These are phyloP conservation scores for Priceomyces melissophilus DNA, from an alignment of 805 yeast species.

Conservation along the genomic window DNA sequence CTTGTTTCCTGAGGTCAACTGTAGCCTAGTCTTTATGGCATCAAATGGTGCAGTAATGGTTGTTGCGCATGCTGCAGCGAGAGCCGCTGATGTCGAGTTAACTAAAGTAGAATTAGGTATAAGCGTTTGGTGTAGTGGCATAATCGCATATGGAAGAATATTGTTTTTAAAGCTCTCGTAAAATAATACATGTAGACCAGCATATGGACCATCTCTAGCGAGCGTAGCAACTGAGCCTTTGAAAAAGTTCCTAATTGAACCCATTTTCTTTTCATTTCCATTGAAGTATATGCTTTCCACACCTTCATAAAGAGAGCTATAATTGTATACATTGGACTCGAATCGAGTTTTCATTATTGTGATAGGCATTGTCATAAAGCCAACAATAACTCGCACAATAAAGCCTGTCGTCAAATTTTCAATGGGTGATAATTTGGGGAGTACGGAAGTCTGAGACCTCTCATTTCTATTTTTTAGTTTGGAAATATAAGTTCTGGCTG, in stretches of 20 bases:
- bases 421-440: slow-evolving; percentile 68
- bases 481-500: slow-evolving; percentile 53
- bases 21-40: slow-evolving; percentile 89
- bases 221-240: slow-evolving; percentile 85
- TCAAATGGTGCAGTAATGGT: slow-evolving; percentile 92
- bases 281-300: slow-evolving; percentile 48
- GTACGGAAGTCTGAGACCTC: slow-evolving; percentile 13
- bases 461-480: slow-evolving; percentile 12
- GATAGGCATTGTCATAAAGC: slow-evolving; percentile 89
- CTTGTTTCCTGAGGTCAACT: slow-evolving; percentile 41
- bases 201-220: slow-evolving; percentile 92
- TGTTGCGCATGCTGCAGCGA: slow-evolving; percentile 78
- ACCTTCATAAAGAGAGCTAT: slow-evolving; percentile 63
- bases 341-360: slow-evolving; percentile 86
- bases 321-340: slow-evolving; percentile 76
- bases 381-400: slow-evolving; percentile 74
- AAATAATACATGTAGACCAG: slow-evolving; percentile 84
- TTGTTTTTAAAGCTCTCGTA: slow-evolving; percentile 73
- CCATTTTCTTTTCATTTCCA: slow-evolving; percentile 12
- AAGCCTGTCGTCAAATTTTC: slow-evolving; percentile 80
- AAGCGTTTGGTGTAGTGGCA: slow-evolving; percentile 5
- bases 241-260: slow-evolving; percentile 66
- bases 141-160: slow-evolving; percentile 39
- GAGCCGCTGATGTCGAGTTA: slow-evolving; percentile 72
- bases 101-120: slow-evolving; percentile 48